Evolutionary conservation across 768 basidiomycete genomes (phyloP), one percentile per base, ranked within the genome.

Genomic region (Wakefieldia striispora): DNA sequence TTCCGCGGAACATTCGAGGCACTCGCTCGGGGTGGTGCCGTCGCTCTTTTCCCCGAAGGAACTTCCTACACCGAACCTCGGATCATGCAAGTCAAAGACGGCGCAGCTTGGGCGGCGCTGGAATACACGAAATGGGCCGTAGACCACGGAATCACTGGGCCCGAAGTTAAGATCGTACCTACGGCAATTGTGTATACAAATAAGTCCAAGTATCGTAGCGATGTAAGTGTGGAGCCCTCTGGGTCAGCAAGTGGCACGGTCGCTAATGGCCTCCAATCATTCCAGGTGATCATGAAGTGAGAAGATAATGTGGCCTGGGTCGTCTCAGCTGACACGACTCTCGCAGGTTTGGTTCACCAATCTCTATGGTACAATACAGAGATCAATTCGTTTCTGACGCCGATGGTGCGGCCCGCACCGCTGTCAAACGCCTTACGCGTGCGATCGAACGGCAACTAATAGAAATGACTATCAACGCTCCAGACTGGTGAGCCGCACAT

Each of bases 21-120:
- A 1, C 77, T 99, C 35, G 77, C 83, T 16, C 73, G 73, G n/a
- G 90, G 88, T 14, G 78, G 85, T 53, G 89, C 83, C 17, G 90
- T 99, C 46, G 95, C 92, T 7, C 76, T 98, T 37, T 99, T 99
- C 65, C 93, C 93, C 8, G 93, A 95, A 68, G 93, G 92, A 36
- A 91, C 88, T 17, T 88, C 86, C 61, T 95, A 97, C 69, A 97
- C 94, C 3, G 91, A 94, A 62, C 93, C 95, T 10, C 79, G 83
- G 47, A 91, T 98, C 59, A 86, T 95, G 81, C 88, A 93, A 55
- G 82, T 91, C 61, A 91, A 91, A 63, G 95, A 98, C 59, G 95
- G 95, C 24, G 89, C 91, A 29, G 84, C 94, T 11, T 97, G 94
- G 94, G 87, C 92, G 42, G 90, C 94, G 5, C 75, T 97, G 55